Evolutionary conservation across 331 rosid species (phyloP).

Genomic region (Acacia pycnantha): DNA sequence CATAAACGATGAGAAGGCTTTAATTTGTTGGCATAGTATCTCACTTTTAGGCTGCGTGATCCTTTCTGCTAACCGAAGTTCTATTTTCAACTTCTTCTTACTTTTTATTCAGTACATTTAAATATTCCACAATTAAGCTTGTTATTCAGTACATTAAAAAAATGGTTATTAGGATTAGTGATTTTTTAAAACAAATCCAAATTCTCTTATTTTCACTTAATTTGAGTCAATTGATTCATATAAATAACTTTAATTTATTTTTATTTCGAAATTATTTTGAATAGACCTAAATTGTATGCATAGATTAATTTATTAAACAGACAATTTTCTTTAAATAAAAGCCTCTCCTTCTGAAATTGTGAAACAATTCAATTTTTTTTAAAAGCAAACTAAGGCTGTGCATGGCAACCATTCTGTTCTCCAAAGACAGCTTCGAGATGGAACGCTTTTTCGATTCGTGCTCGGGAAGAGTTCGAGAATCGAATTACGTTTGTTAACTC

Average conservation of each 20-base stretch:
- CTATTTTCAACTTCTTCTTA: background rate
- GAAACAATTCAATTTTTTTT: too few species aligned
- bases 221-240: background rate
- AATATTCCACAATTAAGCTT: background rate
- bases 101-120: background rate
- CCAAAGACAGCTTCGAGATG: too few species aligned
- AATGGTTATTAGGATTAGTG: too few species aligned
- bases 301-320: background rate
- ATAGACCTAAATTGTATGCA: background rate
- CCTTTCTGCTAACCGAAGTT: background rate
- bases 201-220: background rate
- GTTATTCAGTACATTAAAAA: background rate
- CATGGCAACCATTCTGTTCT: too few species aligned
- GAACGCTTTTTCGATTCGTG: too few species aligned
- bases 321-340: background rate
- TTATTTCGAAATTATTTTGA: too few species aligned
- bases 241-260: too few species aligned
- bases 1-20: background rate
- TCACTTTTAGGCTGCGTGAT: background rate
- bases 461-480: too few species aligned
- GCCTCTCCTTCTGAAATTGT: too few species aligned
- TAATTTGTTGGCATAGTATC: background rate
- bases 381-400: too few species aligned
- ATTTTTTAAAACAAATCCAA: background rate
- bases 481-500: too few species aligned